Evolutionary conservation across 2,329 filamentous ascomycete species (phyloP).

Genomic region (Phyllosticta paracitricarpa): DNA sequence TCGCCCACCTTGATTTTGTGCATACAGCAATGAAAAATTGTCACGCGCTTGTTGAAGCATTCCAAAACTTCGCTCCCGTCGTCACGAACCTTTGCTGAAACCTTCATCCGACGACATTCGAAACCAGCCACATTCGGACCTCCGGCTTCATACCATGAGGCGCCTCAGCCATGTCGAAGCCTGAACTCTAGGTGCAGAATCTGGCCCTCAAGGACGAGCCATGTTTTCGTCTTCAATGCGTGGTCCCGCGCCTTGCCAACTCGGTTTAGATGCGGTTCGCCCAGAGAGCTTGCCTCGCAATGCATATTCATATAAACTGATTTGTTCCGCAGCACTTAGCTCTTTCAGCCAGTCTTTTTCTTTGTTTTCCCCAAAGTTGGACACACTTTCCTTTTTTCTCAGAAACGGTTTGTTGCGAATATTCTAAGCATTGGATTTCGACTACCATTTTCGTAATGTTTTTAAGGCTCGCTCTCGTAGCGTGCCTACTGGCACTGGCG

Average conservation of each 20-base stretch:
- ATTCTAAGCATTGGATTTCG: neutral
- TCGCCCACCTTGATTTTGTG: neutral
- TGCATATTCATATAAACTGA: neutral
- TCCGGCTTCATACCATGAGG: neutral
- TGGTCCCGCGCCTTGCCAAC: neutral
- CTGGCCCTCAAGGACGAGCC: neutral
- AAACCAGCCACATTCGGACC: neutral
- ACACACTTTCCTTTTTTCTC: neutral
- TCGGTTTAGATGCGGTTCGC: neutral
- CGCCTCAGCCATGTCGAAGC: neutral
- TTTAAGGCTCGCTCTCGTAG: conserved; percentile 23
- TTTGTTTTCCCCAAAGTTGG: conserved; percentile 12
- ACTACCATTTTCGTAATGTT: conserved; percentile 19
- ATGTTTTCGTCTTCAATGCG: neutral
- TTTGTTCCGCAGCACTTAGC: neutral
- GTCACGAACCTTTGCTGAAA: neutral
- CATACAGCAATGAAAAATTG: neutral
- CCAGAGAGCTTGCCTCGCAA: neutral
- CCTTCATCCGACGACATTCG: neutral
- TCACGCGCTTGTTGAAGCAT: neutral
- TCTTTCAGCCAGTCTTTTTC: conserved; percentile 8
- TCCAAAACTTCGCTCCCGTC: neutral
- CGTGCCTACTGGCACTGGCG: conserved; percentile 24
- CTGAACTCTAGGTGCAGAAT: neutral
- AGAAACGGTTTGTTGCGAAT: neutral